A percentile compares a stretch with the other conserved stretches of the same genome.
Evolutionary conservation across 345 rosid genomes (phyloP).

Genomic region (Eucalyptus urophylla): DNA sequence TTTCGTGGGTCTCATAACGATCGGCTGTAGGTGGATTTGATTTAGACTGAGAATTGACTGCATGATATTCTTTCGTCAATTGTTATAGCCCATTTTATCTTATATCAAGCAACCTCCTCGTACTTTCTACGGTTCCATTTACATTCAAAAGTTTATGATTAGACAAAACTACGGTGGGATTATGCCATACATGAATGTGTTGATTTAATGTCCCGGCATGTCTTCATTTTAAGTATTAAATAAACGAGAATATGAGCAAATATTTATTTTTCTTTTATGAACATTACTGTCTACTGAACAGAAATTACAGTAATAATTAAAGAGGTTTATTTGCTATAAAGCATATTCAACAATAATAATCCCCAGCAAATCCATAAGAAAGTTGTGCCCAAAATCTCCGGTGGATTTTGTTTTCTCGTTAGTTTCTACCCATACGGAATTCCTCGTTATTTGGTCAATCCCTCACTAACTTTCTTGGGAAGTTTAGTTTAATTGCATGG

Average conservation of each 20-base stretch:
- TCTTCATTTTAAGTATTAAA: too few relatives aligned
- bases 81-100: background rate
- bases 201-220: background rate
- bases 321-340: too few relatives aligned
- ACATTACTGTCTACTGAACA: too few relatives aligned
- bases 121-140: background rate
- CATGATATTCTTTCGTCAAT: background rate
- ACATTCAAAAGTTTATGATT: background rate
- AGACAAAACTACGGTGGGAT: background rate
- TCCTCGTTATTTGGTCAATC: background rate
- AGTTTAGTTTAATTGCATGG: background rate
- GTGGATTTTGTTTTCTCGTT: background rate
- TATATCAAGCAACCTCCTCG: background rate
- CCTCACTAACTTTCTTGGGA: background rate
- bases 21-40: background rate
- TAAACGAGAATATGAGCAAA: background rate
- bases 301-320: background rate
- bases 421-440: background rate
- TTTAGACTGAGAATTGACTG: background rate
- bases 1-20: background rate
- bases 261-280: background rate
- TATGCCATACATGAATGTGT: background rate
- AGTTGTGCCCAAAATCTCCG: background rate
- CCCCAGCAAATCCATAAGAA: background rate
- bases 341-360: background rate